A percentile compares a stretch with the other conserved stretches of the same genome.
These are phyloP conservation scores for Athelia sp. DNA, from an alignment of 1,284 basidiomycete species.

Conservation along the genomic window DNA sequence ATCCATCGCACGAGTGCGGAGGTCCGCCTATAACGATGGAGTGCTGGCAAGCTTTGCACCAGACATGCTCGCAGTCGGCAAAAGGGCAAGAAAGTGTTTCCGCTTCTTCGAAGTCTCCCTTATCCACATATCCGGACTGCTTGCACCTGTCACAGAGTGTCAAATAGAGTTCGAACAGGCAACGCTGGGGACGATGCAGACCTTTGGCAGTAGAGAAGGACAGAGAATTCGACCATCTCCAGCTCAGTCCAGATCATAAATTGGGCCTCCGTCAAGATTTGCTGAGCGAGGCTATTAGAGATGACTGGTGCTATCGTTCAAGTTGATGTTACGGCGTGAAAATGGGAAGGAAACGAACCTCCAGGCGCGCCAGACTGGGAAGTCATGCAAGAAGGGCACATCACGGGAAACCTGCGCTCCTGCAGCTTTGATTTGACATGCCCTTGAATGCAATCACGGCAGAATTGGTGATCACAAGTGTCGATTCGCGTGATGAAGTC, in stretches of 20 bases:
- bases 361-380: too few relatives aligned
- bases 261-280: conserved; percentile 43
- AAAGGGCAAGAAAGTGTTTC: conserved; percentile 40
- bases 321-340: conserved; percentile 5
- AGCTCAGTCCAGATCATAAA: conserved; percentile 47
- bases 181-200: conserved; percentile 14
- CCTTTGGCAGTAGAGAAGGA: conserved; percentile 49
- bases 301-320: conserved; percentile 28
- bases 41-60: conserved; percentile 52
- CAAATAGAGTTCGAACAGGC: conserved; percentile 1
- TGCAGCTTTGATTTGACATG: conserved; percentile 43
- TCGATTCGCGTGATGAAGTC: conserved; percentile 41
- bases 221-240: conserved; percentile 46
- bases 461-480: conserved; percentile 50
- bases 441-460: conserved; percentile 44
- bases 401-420: conserved; percentile 53
- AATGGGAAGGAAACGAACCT: too few relatives aligned
- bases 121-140: conserved; percentile 42
- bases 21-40: conserved; percentile 30
- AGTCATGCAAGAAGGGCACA: conserved; percentile 51
- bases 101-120: conserved; percentile 36
- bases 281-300: conserved; percentile 34
- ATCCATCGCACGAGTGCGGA: conserved; percentile 53
- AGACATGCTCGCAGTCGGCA: conserved; percentile 36
- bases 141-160: conserved; percentile 34